Conservation (phyloP, 2,329 filamentous ascomycete genomes). For the Fusarium humuli region DNA sequence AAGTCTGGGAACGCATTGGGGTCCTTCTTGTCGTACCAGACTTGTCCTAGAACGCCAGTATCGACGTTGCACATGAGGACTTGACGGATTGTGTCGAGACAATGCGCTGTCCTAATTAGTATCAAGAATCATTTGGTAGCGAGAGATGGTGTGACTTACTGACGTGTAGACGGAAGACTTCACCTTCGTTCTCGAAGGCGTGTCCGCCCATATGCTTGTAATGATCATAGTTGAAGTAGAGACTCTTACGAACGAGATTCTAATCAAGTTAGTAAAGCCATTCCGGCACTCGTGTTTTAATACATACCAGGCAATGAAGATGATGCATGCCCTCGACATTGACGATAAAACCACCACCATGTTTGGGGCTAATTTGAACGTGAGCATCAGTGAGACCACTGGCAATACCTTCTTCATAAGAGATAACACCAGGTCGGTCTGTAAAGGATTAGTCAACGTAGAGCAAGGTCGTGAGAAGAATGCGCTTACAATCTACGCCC, state of each 20-base stretch:
- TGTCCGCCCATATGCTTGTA: conserved; percentile 63
- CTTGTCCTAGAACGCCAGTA: conserved; percentile 69
- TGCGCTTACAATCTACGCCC: conserved; percentile 58
- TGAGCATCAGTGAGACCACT: conserved; percentile 66
- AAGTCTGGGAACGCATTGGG: conserved; percentile 70
- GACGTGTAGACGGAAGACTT: conserved; percentile 66
- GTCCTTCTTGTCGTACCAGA: conserved; percentile 64
- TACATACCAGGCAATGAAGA: conserved; percentile 66
- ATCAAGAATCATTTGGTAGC: accelerated
- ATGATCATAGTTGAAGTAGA: conserved; percentile 70
- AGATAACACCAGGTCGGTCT: conserved; percentile 62
- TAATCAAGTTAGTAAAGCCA: conserved; percentile 28
- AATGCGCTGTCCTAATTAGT: conserved; percentile 55
- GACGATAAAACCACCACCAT: conserved; percentile 70
- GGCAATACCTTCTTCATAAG: conserved; percentile 59
- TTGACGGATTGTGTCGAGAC: conserved; percentile 70
- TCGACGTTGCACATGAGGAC: conserved; percentile 73
- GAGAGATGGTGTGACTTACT: conserved; percentile 55
- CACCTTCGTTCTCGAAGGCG: conserved; percentile 67
- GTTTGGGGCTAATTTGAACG: conserved; percentile 64
- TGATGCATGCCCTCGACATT: conserved; percentile 69
- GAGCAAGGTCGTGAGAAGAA: accelerated
- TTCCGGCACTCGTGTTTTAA: too few species aligned
- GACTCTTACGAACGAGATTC: conserved; percentile 69
- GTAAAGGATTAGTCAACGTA: background rate